Conservation (phyloP, 805 yeast genomes). For the Limtongia smithiae region DNA sequence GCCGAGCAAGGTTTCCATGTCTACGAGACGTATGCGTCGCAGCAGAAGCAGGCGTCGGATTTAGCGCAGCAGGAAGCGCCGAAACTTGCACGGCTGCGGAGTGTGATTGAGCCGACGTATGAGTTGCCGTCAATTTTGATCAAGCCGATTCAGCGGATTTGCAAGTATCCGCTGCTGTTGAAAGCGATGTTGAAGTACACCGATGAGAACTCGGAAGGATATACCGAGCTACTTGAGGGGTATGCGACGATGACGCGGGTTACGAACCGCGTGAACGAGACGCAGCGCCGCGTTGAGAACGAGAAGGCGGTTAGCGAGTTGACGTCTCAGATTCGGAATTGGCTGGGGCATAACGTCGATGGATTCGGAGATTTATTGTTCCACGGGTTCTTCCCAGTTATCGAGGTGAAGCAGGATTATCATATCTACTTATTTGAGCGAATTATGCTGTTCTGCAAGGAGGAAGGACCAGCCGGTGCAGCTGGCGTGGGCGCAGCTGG, state of each 20-base stretch:
- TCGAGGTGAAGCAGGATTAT: slow-evolving; percentile 75
- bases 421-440: slow-evolving; percentile 84
- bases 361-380: slow-evolving; percentile 82
- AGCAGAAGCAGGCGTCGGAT: slow-evolving; percentile 83
- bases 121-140: slow-evolving; percentile 85
- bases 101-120: slow-evolving; percentile 72
- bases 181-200: slow-evolving; percentile 60
- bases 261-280: slow-evolving; percentile 85
- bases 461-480: slow-evolving; percentile 35
- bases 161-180: slow-evolving; percentile 85
- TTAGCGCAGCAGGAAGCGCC: slow-evolving; percentile 61
- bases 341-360: slow-evolving; percentile 82
- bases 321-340: slow-evolving; percentile 72
- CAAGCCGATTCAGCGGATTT: slow-evolving; percentile 94
- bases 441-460: slow-evolving; percentile 62
- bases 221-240: slow-evolving; percentile 69
- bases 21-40: slow-evolving; percentile 92
- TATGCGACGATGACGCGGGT: slow-evolving; percentile 73
- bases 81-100: slow-evolving; percentile 47
- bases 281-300: slow-evolving; percentile 89
- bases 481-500: not conserved
- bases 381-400: slow-evolving; percentile 46
- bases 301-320: slow-evolving; percentile 64
- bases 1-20: slow-evolving; percentile 75
- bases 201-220: slow-evolving; percentile 49